Evolutionary conservation across 768 basidiomycete genomes (phyloP).

Genomic region (Suillus subluteus): DNA sequence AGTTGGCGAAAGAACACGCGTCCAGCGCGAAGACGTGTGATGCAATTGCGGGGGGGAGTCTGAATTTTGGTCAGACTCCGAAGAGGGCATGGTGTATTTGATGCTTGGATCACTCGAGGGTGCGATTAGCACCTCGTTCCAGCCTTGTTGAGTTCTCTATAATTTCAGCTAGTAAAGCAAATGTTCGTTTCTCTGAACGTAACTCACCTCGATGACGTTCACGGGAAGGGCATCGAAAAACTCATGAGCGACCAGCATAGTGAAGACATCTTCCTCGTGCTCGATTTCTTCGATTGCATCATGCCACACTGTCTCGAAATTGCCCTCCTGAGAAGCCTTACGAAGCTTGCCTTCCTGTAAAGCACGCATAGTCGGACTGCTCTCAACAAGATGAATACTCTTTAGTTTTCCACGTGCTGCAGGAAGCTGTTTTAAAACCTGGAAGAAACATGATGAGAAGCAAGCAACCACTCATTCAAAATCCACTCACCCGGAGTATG

Average conservation of each 20-base stretch:
- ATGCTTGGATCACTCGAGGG: slow-evolving; percentile 43
- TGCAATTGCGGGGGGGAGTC: slow-evolving; percentile 13
- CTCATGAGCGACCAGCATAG: slow-evolving; percentile 92
- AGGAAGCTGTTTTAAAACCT: slow-evolving; percentile 60
- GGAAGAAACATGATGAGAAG: background rate
- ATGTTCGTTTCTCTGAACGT: background rate
- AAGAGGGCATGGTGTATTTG: slow-evolving; percentile 29
- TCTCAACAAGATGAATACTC: slow-evolving; percentile 81
- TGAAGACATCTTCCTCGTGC: slow-evolving; percentile 55
- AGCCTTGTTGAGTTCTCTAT: slow-evolving; percentile 79
- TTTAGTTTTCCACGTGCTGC: slow-evolving; percentile 37
- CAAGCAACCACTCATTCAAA: background rate
- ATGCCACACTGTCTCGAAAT: slow-evolving; percentile 66
- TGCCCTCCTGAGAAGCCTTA: slow-evolving; percentile 28
- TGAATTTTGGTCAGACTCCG: slow-evolving; percentile 19
- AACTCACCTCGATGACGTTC: slow-evolving; percentile 79
- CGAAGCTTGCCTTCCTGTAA: slow-evolving; percentile 61
- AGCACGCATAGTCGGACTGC: slow-evolving; percentile 64
- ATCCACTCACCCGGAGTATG: slow-evolving; percentile 72
- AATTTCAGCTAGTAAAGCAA: background rate
- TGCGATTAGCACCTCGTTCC: slow-evolving; percentile 83
- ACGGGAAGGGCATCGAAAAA: slow-evolving; percentile 97
- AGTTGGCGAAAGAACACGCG: slow-evolving; percentile 64
- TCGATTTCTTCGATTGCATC: slow-evolving; percentile 71
- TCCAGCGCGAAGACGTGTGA: slow-evolving; percentile 46